Conservation (phyloP, 352 stramenopile genomes). For the Thalassiosira mediterranea region DNA sequence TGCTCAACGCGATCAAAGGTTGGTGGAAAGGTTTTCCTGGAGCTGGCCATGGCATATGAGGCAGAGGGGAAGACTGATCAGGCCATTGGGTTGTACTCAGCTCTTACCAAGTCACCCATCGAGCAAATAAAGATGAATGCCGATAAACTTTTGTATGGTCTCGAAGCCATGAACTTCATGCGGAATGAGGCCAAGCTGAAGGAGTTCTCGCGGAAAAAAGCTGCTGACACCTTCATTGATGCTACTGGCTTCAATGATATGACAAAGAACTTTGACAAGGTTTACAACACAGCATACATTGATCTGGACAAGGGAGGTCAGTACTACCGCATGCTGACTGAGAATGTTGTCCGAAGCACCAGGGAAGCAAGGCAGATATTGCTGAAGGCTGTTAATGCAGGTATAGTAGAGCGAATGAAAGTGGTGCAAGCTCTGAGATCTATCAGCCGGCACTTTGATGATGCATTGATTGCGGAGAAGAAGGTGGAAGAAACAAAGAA, state of each 20-base stretch:
- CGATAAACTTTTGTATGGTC: slow-evolving; percentile 71
- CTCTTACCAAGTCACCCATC: slow-evolving; percentile 69
- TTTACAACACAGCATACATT: slow-evolving; percentile 81
- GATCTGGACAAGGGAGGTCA: slow-evolving; percentile 63
- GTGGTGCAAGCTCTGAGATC: slow-evolving; percentile 77
- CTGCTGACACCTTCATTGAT: slow-evolving; percentile 80
- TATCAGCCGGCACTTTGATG: slow-evolving; percentile 74
- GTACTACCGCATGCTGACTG: slow-evolving; percentile 78
- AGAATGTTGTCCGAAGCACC: slow-evolving; percentile 74
- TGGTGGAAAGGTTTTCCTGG: slow-evolving; percentile 77
- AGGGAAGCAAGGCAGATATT: slow-evolving; percentile 80
- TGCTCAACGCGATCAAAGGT: slow-evolving; percentile 73
- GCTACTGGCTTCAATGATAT: slow-evolving; percentile 76
- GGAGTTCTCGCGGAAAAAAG: slow-evolving; percentile 68
- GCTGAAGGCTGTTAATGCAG: slow-evolving; percentile 64
- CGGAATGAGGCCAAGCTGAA: slow-evolving; percentile 60
- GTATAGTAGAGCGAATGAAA: slow-evolving; percentile 62
- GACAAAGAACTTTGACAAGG: slow-evolving; percentile 78
- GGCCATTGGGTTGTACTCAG: slow-evolving; percentile 69
- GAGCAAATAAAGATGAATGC: slow-evolving; percentile 82
- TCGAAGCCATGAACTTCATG: slow-evolving; percentile 84
- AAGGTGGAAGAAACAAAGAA: slow-evolving; percentile 47
- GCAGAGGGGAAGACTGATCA: slow-evolving; percentile 71
- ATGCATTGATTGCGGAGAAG: slow-evolving; percentile 64
- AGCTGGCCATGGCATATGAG: slow-evolving; percentile 84